Evolutionary conservation across 2,329 filamentous ascomycete species (phyloP).

Genomic region (Ascocoryne sarcoides): DNA sequence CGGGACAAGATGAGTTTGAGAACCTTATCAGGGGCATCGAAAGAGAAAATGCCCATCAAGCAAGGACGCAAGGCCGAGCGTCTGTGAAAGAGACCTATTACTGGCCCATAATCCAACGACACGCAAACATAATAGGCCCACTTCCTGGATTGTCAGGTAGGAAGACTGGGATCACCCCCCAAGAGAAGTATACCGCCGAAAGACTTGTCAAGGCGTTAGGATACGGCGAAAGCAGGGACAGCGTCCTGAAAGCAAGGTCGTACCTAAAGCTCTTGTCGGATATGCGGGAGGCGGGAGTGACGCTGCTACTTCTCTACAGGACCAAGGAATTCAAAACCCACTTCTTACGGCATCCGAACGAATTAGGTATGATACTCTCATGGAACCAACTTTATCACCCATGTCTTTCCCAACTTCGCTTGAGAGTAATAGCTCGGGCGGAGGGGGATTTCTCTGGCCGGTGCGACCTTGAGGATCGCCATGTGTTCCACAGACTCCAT

Average conservation of each 20-base stretch:
- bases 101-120: conserved; percentile 16
- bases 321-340: conserved; percentile 12
- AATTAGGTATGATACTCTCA: conserved; percentile 10
- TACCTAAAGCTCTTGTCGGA: conserved; percentile 17
- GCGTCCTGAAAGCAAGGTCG: conserved; percentile 12
- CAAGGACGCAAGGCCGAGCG: conserved; percentile 3
- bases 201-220: conserved; percentile 8
- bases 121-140: conserved; percentile 12
- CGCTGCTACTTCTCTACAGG: conserved; percentile 12
- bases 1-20: conserved; percentile 6
- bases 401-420: conserved; percentile 10
- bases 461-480: conserved; percentile 14
- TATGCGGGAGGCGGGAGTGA: conserved; percentile 7
- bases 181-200: conserved; percentile 14
- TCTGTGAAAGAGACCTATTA: conserved; percentile 16
- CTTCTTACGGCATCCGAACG: conserved; percentile 11
- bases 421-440: conserved; percentile 9
- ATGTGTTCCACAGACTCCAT: conserved; percentile 15
- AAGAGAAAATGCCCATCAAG: conserved; percentile 12
- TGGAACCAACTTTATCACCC: conserved; percentile 9
- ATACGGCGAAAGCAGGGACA: conserved; percentile 8
- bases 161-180: conserved; percentile 10
- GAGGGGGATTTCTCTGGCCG: conserved; percentile 14
- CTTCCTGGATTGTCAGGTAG: conserved; percentile 7
- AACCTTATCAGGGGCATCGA: conserved; percentile 6